A percentile compares a stretch with the other conserved stretches of the same genome.
phyloP scores from a whole-genome alignment of 2,329 filamentous ascomycete genomes.

The Microsporum canis region DNA sequence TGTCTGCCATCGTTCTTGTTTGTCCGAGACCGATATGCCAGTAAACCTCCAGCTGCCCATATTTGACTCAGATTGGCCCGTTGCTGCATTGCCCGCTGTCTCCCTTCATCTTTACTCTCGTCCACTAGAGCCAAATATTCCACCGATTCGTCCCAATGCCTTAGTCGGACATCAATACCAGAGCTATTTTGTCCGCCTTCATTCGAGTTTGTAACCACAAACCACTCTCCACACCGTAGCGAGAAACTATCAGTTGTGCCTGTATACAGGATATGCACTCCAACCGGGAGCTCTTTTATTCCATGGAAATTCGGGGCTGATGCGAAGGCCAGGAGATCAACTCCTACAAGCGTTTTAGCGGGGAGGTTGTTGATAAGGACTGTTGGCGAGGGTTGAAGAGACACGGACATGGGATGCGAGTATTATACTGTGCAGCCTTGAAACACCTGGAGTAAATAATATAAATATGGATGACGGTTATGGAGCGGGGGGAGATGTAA shows the following conservation, averaged over 20 bases:
- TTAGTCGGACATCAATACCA: constrained; percentile 39
- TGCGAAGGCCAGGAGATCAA: constrained; percentile 50
- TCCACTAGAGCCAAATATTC: constrained; percentile 29
- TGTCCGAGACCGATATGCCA: constrained; percentile 29
- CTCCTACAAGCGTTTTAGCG: constrained; percentile 40
- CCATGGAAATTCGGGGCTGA: constrained; percentile 51
- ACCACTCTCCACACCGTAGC: constrained; percentile 52
- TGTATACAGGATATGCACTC: constrained; percentile 52
- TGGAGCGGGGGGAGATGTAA: not conserved
- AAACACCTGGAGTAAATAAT: not conserved
- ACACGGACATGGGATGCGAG: constrained; percentile 13
- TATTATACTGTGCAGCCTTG: not conserved
- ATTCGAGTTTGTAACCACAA: constrained; percentile 33
- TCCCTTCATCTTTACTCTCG: constrained; percentile 24
- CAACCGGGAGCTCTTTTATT: constrained; percentile 47
- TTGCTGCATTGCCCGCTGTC: constrained; percentile 41
- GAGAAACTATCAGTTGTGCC: constrained; percentile 48
- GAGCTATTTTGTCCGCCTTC: constrained; percentile 8
- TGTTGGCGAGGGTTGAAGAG: constrained; percentile 27
- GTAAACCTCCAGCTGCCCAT: constrained; percentile 41
- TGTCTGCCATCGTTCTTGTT: constrained; percentile 19
- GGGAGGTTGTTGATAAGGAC: constrained; percentile 37
- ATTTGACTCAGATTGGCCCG: constrained; percentile 46
- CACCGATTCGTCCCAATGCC: constrained; percentile 41
- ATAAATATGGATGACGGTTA: no score